Percentiles rank a stretch among this genome's conserved stretches.
phyloP scores from a whole-genome alignment of 192 early-diverging fungal genomes.

The Podila epicladia region DNA sequence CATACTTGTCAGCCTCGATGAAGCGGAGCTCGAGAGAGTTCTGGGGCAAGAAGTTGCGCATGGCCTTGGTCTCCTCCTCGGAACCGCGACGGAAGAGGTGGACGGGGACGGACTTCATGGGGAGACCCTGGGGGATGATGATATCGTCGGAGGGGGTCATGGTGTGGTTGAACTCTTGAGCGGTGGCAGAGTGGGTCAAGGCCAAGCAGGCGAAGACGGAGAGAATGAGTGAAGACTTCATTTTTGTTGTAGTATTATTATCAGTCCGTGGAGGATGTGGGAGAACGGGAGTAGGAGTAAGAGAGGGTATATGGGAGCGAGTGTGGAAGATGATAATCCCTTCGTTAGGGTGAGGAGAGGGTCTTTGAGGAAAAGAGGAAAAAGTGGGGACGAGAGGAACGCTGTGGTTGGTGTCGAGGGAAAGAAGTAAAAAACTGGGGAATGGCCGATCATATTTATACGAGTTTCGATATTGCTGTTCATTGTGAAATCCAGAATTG shows the following conservation, averaged over 20 bases:
- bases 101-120: constrained; percentile 30
- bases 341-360: neutral
- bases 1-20: constrained; percentile 12
- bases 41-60: constrained; percentile 19
- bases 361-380: neutral
- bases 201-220: constrained; percentile 22
- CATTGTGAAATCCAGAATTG: too few relatives aligned
- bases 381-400: neutral
- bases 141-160: neutral
- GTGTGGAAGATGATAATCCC: neutral
- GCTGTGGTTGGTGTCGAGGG: neutral
- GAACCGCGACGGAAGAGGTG: constrained; percentile 13
- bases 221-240: neutral
- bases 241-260: neutral
- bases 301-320: neutral
- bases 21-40: constrained; percentile 27
- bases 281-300: too few relatives aligned
- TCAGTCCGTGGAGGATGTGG: neutral
- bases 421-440: neutral
- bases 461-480: too few relatives aligned
- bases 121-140: constrained; percentile 5
- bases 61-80: constrained; percentile 6
- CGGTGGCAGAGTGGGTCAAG: constrained; percentile 1
- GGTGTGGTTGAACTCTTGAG: neutral
- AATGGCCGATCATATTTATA: neutral